These are phyloP conservation scores for Alloteropsis semialata DNA, from an alignment of 176 grass and related monocot species.

Conservation along the genomic window DNA sequence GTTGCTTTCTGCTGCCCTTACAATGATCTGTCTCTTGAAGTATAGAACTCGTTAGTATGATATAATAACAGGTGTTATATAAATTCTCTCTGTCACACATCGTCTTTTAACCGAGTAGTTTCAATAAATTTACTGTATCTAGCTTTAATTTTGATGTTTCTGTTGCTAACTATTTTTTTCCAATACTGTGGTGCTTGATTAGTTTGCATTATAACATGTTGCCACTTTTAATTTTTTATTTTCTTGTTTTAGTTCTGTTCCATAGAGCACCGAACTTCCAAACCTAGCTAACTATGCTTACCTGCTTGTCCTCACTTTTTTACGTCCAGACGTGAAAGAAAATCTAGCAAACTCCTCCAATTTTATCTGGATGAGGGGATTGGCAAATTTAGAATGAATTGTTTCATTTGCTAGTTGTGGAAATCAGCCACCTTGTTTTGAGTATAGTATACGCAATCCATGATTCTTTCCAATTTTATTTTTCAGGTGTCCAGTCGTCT, in stretches of 20 bases:
- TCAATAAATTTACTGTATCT: background rate
- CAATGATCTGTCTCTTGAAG: background rate
- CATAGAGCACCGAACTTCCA: background rate
- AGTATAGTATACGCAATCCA: background rate
- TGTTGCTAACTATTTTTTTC: background rate
- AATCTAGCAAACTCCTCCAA: background rate
- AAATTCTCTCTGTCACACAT: background rate
- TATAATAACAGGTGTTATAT: background rate
- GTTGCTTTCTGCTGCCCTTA: background rate
- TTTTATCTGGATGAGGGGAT: background rate
- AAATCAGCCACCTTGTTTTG: background rate
- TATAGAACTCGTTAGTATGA: background rate
- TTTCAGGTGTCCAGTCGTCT: constrained; percentile 71
- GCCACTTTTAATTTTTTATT: background rate
- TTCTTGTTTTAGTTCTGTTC: background rate
- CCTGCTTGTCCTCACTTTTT: background rate
- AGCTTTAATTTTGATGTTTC: constrained; percentile 5
- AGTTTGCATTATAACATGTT: background rate
- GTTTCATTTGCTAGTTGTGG: background rate
- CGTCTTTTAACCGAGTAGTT: background rate
- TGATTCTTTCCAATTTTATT: background rate
- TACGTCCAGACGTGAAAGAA: background rate
- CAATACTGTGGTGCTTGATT: background rate
- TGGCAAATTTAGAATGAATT: background rate
- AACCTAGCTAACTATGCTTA: background rate